These are phyloP conservation scores for Microstroma glucosiphilum DNA, from an alignment of 1,284 basidiomycete species.

Conservation along the genomic window DNA sequence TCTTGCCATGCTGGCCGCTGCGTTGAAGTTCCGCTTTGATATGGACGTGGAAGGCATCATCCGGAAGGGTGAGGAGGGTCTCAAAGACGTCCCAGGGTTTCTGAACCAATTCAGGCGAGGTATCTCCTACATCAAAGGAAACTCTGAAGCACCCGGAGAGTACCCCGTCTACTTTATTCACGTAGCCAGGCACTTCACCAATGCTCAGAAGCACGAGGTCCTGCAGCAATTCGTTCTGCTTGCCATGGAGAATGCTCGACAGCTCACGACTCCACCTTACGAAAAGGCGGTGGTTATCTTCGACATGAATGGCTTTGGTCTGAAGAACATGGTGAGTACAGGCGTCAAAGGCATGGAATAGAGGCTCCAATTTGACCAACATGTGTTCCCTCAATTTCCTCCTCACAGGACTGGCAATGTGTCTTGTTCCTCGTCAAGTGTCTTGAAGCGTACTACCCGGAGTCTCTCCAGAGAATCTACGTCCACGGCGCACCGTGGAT, in stretches of 20 bases:
- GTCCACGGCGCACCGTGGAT: constrained; percentile 50
- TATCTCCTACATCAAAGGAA: constrained; percentile 51
- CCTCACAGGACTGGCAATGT: constrained; percentile 41
- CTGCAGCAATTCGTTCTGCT: constrained; percentile 49
- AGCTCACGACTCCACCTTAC: constrained; percentile 44
- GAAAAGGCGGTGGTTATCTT: constrained; percentile 48
- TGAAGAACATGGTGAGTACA: constrained; percentile 41
- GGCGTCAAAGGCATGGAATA: no score
- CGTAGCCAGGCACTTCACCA: constrained; percentile 49
- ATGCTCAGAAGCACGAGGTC: constrained; percentile 47
- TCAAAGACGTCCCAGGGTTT: constrained; percentile 48
- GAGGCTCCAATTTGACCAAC: no score
- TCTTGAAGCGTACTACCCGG: constrained; percentile 49
- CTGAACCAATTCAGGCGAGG: constrained; percentile 50
- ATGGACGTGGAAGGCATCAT: constrained; percentile 46
- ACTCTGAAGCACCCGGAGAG: constrained; percentile 38
- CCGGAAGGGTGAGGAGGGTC: constrained; percentile 47
- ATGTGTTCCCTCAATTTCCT: no score
- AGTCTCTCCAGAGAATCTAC: constrained; percentile 50
- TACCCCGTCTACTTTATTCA: constrained; percentile 50
- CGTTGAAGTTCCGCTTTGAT: constrained; percentile 50
- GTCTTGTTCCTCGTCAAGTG: constrained; percentile 49
- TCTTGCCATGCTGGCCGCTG: constrained; percentile 47
- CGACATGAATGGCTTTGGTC: constrained; percentile 48
- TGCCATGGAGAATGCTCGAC: constrained; percentile 46